A percentile compares a stretch with the other conserved stretches of the same genome.
These are phyloP conservation scores for Fusarium fracticaudum DNA, from an alignment of 2,329 filamentous ascomycete species.

Conservation along the genomic window DNA sequence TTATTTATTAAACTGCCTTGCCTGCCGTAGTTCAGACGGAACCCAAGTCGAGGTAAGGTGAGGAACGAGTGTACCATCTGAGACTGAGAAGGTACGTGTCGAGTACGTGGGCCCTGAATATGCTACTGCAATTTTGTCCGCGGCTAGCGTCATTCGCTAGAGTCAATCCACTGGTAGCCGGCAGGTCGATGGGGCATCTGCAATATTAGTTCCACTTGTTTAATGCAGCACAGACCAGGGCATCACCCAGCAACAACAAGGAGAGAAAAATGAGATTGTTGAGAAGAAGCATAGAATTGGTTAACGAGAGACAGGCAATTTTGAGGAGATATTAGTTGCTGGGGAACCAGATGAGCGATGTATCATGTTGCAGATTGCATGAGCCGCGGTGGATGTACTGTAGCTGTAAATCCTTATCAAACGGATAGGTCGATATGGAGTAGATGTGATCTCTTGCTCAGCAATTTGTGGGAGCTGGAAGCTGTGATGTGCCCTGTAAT, in stretches of 20 bases:
- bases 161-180: slow-evolving; percentile 34
- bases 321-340: slow-evolving; percentile 15
- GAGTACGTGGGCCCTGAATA: slow-evolving; percentile 32
- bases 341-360: slow-evolving; percentile 3
- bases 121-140: slow-evolving; percentile 37
- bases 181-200: slow-evolving; percentile 39
- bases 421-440: neutral
- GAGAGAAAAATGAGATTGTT: slow-evolving; percentile 19
- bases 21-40: neutral
- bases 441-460: neutral
- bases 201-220: slow-evolving; percentile 48
- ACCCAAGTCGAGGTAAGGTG: neutral
- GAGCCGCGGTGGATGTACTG: neutral
- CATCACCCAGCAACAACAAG: slow-evolving; percentile 42
- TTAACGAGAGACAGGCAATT: slow-evolving; percentile 5
- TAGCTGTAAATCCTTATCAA: neutral
- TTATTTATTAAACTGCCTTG: neutral
- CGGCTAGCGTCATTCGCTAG: slow-evolving; percentile 35
- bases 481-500: slow-evolving; percentile 26
- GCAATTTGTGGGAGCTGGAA: neutral
- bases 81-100: slow-evolving; percentile 30
- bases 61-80: slow-evolving; percentile 9
- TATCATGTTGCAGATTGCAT: neutral
- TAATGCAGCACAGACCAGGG: slow-evolving; percentile 44
- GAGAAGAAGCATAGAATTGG: slow-evolving; percentile 7